A percentile compares a stretch with the other conserved stretches of the same genome.
Evolutionary conservation across 2,329 filamentous ascomycete species (phyloP).

Genomic region (Achaetomium macrosporum): DNA sequence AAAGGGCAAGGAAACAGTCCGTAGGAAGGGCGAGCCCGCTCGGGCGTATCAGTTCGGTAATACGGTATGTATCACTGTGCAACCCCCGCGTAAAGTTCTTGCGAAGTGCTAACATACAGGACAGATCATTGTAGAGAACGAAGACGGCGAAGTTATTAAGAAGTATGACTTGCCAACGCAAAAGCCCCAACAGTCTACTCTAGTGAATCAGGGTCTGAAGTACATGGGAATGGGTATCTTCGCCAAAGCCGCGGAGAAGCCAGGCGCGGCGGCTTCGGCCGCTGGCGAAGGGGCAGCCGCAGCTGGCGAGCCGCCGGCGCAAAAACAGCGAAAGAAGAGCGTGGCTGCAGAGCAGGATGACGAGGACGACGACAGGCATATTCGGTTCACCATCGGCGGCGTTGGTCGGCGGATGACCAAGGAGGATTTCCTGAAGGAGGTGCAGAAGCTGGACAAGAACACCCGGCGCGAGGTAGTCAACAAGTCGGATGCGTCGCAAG

Average conservation of each 20-base stretch:
- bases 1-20: slow-evolving; percentile 52
- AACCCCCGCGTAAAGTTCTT: neutral
- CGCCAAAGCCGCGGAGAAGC: slow-evolving; percentile 37
- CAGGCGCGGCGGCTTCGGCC: slow-evolving; percentile 27
- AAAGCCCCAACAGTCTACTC: slow-evolving; percentile 35
- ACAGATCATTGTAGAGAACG: slow-evolving; percentile 76
- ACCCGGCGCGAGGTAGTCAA: slow-evolving; percentile 52
- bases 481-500: slow-evolving; percentile 42
- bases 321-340: slow-evolving; percentile 36
- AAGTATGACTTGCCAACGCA: slow-evolving; percentile 66
- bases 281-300: slow-evolving; percentile 16
- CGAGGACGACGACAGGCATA: slow-evolving; percentile 62
- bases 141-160: slow-evolving; percentile 80
- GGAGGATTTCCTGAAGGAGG: slow-evolving; percentile 69
- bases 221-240: slow-evolving; percentile 48
- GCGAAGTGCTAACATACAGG: slow-evolving; percentile 26
- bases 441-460: slow-evolving; percentile 65
- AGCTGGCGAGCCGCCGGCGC: slow-evolving; percentile 27
- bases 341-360: slow-evolving; percentile 35
- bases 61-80: slow-evolving; percentile 46
- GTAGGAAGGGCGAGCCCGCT: slow-evolving; percentile 63
- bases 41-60: slow-evolving; percentile 81
- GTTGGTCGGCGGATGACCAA: slow-evolving; percentile 73
- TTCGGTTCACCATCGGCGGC: slow-evolving; percentile 70
- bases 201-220: slow-evolving; percentile 43